These are phyloP conservation scores for Solanum verrucosum DNA, from an alignment of 257 asterid species.

Conservation along the genomic window DNA sequence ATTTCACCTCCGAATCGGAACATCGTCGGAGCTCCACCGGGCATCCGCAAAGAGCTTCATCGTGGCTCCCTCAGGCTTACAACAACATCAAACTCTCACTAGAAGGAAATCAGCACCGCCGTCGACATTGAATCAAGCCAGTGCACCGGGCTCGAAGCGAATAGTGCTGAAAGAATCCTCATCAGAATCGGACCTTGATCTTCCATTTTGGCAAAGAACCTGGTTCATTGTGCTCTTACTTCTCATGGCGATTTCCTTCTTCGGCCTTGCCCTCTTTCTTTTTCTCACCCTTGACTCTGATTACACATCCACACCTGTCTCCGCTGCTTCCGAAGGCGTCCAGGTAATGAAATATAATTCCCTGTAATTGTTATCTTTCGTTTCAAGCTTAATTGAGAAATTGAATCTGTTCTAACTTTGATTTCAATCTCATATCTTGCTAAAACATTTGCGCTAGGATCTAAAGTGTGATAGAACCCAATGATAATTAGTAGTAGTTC, in stretches of 20 bases:
- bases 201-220: slow-evolving; percentile 59
- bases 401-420: background rate
- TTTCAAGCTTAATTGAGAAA: background rate
- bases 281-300: slow-evolving; percentile 58
- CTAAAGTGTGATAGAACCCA: background rate
- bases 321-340: slow-evolving; percentile 91
- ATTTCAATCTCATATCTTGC: too few species aligned
- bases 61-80: slow-evolving; percentile 83
- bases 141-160: slow-evolving; percentile 35
- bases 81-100: slow-evolving; percentile 42
- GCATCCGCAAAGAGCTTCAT: slow-evolving; percentile 20
- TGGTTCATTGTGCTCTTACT: slow-evolving; percentile 48
- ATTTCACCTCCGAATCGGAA: slow-evolving; percentile 1
- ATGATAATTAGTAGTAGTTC: background rate
- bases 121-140: slow-evolving; percentile 16
- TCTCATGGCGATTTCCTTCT: slow-evolving; percentile 64
- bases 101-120: slow-evolving; percentile 59
- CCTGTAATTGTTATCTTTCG: background rate
- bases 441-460: background rate
- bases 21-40: slow-evolving; percentile 57
- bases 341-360: slow-evolving; percentile 30
- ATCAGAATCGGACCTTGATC: slow-evolving; percentile 36
- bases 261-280: slow-evolving; percentile 52
- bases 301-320: slow-evolving; percentile 40
- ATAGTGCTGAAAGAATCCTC: slow-evolving; percentile 40